Evolutionary conservation across 1,284 basidiomycete genomes (phyloP).

Genomic region (Trichosporon ovoides): DNA sequence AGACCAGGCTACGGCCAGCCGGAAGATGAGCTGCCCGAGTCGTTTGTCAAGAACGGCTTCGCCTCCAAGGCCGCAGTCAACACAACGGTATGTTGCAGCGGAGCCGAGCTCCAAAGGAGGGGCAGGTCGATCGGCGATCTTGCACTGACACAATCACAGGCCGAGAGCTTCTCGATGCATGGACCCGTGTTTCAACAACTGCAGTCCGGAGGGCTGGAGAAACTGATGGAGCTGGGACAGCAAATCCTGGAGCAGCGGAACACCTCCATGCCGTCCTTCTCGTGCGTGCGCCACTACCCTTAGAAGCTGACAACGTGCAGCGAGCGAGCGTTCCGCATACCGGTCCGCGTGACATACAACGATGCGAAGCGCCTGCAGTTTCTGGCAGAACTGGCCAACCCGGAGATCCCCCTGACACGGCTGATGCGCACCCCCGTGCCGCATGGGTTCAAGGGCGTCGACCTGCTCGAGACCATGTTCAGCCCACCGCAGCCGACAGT

Average conservation of each 20-base stretch:
- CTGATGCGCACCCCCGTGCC: constrained; percentile 80
- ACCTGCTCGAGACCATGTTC: constrained; percentile 82
- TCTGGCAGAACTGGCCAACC: constrained; percentile 86
- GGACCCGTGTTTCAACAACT: constrained; percentile 54
- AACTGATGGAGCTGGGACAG: constrained; percentile 71
- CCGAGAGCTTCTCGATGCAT: constrained; percentile 56
- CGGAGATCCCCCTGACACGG: constrained; percentile 77
- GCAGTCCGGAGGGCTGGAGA: constrained; percentile 54
- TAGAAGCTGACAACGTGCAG: constrained; percentile 48
- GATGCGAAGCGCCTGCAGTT: constrained; percentile 82
- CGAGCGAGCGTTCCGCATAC: constrained; percentile 71
- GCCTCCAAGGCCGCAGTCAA: constrained; percentile 56
- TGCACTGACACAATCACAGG: constrained; percentile 39
- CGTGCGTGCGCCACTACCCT: constrained; percentile 12
- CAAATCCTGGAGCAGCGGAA: constrained; percentile 64
- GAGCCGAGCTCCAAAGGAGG: neutral
- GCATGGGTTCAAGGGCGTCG: constrained; percentile 86
- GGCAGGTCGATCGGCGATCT: neutral
- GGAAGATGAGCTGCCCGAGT: constrained; percentile 74
- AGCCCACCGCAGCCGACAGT: constrained; percentile 23
- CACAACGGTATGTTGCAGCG: constrained; percentile 11
- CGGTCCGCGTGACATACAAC: constrained; percentile 81
- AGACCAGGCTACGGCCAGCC: constrained; percentile 73
- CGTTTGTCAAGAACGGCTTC: constrained; percentile 74
- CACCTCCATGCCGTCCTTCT: constrained; percentile 35